phyloP scores from a whole-genome alignment of 345 rosid species.

The Bruguiera gymnorhiza region DNA sequence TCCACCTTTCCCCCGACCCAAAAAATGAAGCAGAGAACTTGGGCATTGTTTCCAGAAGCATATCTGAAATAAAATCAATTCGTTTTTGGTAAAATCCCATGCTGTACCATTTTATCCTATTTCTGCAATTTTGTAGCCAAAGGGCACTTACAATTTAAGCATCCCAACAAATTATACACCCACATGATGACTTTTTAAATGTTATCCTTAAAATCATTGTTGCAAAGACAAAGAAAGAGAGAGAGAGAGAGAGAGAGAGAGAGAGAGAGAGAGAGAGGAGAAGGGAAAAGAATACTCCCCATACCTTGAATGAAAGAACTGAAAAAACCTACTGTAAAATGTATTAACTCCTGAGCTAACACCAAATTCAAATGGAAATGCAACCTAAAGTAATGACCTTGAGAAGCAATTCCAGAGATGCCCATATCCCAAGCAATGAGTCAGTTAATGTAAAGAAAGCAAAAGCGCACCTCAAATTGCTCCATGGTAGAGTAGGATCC shows the following conservation, averaged over 20 bases:
- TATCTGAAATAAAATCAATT: too few relatives aligned
- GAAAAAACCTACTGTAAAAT: neutral
- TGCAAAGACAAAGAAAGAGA: neutral
- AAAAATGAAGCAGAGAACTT: too few relatives aligned
- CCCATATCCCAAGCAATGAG: constrained; percentile 3
- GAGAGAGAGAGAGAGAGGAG: too few relatives aligned
- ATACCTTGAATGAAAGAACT: neutral
- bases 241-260: too few relatives aligned
- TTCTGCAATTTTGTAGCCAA: too few relatives aligned
- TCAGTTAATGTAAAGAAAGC: constrained; percentile 9
- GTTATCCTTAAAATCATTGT: neutral
- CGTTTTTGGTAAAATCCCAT: too few relatives aligned
- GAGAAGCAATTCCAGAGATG: neutral
- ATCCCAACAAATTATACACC: too few relatives aligned
- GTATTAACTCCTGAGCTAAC: neutral
- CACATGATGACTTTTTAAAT: neutral
- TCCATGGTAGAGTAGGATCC: constrained; percentile 64
- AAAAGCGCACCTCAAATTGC: constrained; percentile 63
- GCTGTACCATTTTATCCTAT: too few relatives aligned
- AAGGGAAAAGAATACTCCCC: neutral
- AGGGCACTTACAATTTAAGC: too few relatives aligned
- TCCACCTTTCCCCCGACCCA: too few relatives aligned
- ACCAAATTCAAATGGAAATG: neutral
- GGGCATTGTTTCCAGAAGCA: too few relatives aligned
- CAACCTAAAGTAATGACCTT: neutral